Evolutionary conservation across 192 early-diverging fungal genomes (phyloP).

Genomic region (Mortierella claussenii): DNA sequence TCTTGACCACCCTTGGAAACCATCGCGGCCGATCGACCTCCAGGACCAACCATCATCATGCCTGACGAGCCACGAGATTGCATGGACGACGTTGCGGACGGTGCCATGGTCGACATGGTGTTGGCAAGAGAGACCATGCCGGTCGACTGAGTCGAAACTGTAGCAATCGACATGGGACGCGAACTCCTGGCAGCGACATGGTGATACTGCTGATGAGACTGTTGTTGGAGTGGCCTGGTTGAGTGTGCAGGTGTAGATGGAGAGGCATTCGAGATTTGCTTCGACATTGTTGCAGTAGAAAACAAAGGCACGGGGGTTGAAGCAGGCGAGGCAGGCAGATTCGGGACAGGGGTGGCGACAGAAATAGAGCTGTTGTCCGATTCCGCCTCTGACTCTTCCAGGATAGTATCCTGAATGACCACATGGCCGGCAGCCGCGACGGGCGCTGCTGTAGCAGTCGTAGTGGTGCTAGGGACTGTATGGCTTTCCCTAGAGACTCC

Average conservation of each 20-base stretch:
- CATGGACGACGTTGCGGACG: constrained; percentile 24
- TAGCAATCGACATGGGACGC: constrained; percentile 30
- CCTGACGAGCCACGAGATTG: constrained; percentile 3
- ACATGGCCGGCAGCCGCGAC: background rate
- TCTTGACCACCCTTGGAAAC: constrained; percentile 17
- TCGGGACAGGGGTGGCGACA: background rate
- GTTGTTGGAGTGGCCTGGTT: no score
- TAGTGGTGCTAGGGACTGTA: background rate
- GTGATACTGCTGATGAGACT: background rate
- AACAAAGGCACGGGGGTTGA: background rate
- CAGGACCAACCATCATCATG: background rate
- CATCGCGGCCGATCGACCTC: constrained; percentile 1
- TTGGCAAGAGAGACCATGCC: constrained; percentile 39
- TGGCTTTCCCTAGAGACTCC: background rate
- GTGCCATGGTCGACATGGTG: constrained; percentile 45
- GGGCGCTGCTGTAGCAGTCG: background rate
- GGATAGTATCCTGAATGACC: constrained; percentile 3
- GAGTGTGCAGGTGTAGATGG: background rate
- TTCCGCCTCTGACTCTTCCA: constrained; percentile 1
- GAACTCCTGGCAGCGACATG: background rate
- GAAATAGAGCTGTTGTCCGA: background rate
- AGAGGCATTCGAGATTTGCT: background rate
- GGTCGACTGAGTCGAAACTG: constrained; percentile 39
- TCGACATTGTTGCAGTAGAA: background rate
- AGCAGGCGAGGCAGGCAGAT: background rate